phyloP scores from a whole-genome alignment of 176 grass and related monocot species.

The Cocos nucifera region DNA sequence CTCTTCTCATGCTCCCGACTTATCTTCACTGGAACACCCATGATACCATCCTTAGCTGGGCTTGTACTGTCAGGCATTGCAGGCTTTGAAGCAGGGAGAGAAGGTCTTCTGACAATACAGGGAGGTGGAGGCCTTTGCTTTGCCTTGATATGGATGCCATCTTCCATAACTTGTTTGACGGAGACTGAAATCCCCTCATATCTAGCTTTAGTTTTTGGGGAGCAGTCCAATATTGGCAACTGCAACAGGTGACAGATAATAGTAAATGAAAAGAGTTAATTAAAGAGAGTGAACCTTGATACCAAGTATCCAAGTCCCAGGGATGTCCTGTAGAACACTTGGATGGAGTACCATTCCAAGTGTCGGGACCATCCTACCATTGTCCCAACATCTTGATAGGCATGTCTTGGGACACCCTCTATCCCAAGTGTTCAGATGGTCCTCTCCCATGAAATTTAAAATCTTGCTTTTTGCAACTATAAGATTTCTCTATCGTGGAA shows the following conservation, averaged over 20 bases:
- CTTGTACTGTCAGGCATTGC: slow-evolving; percentile 31
- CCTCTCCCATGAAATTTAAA: too few relatives aligned
- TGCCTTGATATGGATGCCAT: slow-evolving; percentile 26
- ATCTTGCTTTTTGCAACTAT: too few relatives aligned
- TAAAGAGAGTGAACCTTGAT: too few relatives aligned
- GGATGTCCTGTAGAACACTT: too few relatives aligned
- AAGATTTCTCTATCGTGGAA: too few relatives aligned
- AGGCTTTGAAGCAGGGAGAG: slow-evolving; percentile 30
- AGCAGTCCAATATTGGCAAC: slow-evolving; percentile 60
- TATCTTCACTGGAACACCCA: slow-evolving; percentile 34
- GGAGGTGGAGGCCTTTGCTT: slow-evolving; percentile 33
- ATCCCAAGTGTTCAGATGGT: too few relatives aligned
- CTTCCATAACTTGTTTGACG: slow-evolving; percentile 32
- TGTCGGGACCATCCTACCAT: too few relatives aligned
- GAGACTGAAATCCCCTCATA: slow-evolving; percentile 25
- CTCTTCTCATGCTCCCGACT: slow-evolving; percentile 34
- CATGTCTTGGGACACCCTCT: too few relatives aligned
- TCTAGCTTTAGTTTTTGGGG: slow-evolving; percentile 39
- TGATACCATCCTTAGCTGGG: slow-evolving; percentile 31
- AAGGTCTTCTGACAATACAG: slow-evolving; percentile 26
- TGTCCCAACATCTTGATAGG: too few relatives aligned
- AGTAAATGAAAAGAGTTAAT: too few relatives aligned
- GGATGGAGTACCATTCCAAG: too few relatives aligned
- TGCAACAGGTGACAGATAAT: slow-evolving; percentile 26
- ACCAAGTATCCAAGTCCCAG: too few relatives aligned